Evolutionary conservation across 176 grass and related monocot genomes (phyloP).

Genomic region (Puccinellia tenuiflora): DNA sequence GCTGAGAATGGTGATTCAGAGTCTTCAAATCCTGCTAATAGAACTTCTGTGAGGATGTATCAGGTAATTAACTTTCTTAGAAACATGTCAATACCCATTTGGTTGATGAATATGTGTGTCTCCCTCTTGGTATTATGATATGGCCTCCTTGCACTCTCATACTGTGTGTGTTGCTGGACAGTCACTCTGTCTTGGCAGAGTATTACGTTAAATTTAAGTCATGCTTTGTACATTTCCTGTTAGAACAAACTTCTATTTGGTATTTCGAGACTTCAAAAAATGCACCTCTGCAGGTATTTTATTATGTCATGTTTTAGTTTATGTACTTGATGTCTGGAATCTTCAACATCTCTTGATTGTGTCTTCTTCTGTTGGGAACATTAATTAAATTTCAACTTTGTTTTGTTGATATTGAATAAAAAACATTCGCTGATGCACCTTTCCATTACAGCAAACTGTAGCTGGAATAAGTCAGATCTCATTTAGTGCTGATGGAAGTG

Average conservation of each 20-base stretch:
- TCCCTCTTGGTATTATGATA: neutral
- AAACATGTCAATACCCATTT: neutral
- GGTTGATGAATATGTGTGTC: neutral
- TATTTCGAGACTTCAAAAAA: slow-evolving; percentile 15
- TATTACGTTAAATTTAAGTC: neutral
- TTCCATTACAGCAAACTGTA: slow-evolving; percentile 59
- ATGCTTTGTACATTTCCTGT: neutral
- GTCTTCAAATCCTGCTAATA: slow-evolving; percentile 42
- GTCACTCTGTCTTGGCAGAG: neutral
- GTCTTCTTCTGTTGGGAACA: neutral
- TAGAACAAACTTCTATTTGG: neutral
- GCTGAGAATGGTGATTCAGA: slow-evolving; percentile 53
- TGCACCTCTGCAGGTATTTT: neutral
- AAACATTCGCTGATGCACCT: slow-evolving; percentile 3
- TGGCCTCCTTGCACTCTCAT: neutral
- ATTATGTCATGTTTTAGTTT: neutral
- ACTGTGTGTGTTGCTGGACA: neutral
- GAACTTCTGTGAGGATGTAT: slow-evolving; percentile 74
- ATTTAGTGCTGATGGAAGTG: slow-evolving; percentile 69
- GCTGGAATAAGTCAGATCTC: slow-evolving; percentile 87
- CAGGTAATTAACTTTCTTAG: slow-evolving; percentile 46
- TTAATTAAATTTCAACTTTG: neutral
- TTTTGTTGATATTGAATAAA: neutral
- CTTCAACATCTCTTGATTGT: neutral
- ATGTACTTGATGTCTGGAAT: neutral